phyloP scores from a whole-genome alignment of 1,284 basidiomycete genomes.

The Leccinum huronense region DNA sequence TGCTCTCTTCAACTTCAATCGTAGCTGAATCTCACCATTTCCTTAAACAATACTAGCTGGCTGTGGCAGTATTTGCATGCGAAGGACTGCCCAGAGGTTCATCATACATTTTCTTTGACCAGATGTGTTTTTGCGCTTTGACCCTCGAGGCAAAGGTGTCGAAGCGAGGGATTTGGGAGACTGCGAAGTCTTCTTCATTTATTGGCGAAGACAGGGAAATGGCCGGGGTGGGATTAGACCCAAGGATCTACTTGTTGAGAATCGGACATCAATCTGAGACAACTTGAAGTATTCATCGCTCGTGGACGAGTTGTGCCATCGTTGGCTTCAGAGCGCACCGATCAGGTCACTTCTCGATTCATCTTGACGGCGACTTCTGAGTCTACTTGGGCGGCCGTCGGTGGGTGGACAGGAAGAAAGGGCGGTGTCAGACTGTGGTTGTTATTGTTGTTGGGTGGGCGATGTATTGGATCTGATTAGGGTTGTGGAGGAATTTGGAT shows the following conservation, averaged over 20 bases:
- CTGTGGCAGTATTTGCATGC: conserved; percentile 87
- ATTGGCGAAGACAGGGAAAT: conserved; percentile 32
- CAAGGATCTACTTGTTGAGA: conserved; percentile 65
- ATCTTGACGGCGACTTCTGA: conserved; percentile 32
- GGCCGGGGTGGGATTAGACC: conserved; percentile 36
- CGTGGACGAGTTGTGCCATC: conserved; percentile 24
- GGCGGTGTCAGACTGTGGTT: conserved; percentile 23
- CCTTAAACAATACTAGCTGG: conserved; percentile 88
- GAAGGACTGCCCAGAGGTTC: conserved; percentile 89
- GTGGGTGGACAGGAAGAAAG: conserved; percentile 19
- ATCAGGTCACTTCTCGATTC: conserved; percentile 45
- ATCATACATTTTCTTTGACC: conserved; percentile 87
- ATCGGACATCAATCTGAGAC: conserved; percentile 65
- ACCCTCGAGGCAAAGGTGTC: conserved; percentile 46
- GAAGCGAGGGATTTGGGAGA: conserved; percentile 44
- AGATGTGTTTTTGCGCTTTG: conserved; percentile 74
- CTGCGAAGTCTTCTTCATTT: conserved; percentile 23
- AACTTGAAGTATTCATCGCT: conserved; percentile 39
- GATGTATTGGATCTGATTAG: background rate
- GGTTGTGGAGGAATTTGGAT: conserved; percentile 1
- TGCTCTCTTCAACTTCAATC: conserved; percentile 9
- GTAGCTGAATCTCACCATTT: conserved; percentile 55
- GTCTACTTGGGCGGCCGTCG: conserved; percentile 1
- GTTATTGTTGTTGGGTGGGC: conserved; percentile 15
- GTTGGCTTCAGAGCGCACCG: conserved; percentile 31